Evolutionary conservation across 164 flowering plant species (phyloP), one percentile per base, ranked within the genome.

Genomic region (Pachysandra terminalis): DNA sequence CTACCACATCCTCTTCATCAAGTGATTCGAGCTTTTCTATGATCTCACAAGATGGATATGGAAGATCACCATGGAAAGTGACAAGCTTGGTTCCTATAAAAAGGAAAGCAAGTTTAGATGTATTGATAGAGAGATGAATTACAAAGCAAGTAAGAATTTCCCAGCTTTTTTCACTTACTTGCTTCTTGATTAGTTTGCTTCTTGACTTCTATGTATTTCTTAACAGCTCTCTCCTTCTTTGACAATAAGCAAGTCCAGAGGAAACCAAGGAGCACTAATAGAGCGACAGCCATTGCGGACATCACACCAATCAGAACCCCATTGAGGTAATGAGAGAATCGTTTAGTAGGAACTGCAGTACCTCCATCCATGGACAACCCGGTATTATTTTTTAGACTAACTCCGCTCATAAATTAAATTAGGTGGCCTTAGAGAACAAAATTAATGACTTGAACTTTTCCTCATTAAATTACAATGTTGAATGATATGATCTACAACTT

Each of bases 21-120:
- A 95, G 96, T 53, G 87, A 68, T 75, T 92, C 98, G n/a, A 95
- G 83, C 83, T 92, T 95, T 64, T 86, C 95, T 23, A 95, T 81
- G 65, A 95, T 87, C 73, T 95, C 98, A 68, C 73, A 71, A 22
- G 99, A 88, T 0, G 96, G 78, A 79, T 95, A 95, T 14, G 99
- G 99, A 69, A 95, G 87, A 71, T 95, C 91, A 9, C 99, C 99
- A 51, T 90, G 97, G 78, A 95, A 95, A 26, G 96, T 90, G 9
- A 92, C 79, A 53, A 95, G 90, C 79, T 90, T 90, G 72, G 93
- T 75, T 58, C 90, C 98, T 94, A 67, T 22, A 21, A 45, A 52
- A 37, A 52, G 17, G 19, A 49, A 74, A 57, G 45, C 21, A 54
- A 23, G 15, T 10, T 24, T 23, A 61, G 27, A 48, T 56, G 26